A percentile compares a stretch with the other conserved stretches of the same genome.
phyloP scores from a whole-genome alignment of 2,329 filamentous ascomycete species.

The Byssoonygena ceratinophila region DNA sequence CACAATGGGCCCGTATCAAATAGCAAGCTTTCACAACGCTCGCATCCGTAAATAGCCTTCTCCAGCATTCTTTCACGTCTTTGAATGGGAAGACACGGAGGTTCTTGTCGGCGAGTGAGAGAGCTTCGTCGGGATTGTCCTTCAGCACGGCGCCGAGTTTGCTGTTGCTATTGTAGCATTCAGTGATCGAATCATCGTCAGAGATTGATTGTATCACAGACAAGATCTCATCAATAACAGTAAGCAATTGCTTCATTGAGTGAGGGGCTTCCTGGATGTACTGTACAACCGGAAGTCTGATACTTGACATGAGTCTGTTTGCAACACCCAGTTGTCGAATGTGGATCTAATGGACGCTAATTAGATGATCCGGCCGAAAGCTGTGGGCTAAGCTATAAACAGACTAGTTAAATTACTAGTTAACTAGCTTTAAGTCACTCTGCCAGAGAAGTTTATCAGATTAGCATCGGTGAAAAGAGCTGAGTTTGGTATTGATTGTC shows the following conservation, averaged over 20 bases:
- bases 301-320: neutral
- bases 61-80: conserved; percentile 47
- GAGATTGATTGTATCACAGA: conserved; percentile 20
- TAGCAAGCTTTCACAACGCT: conserved; percentile 40
- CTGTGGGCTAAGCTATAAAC: no score
- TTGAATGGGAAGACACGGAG: conserved; percentile 48
- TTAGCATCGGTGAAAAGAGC: no score
- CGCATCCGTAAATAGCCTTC: conserved; percentile 48
- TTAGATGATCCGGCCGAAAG: no score
- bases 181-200: conserved; percentile 29
- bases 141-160: conserved; percentile 22
- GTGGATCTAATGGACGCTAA: no score
- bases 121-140: conserved; percentile 32
- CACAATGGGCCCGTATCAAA: conserved; percentile 18
- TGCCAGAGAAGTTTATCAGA: no score
- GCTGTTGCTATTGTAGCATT: conserved; percentile 26
- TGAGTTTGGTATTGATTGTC: no score
- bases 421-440: no score
- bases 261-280: neutral
- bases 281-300: neutral
- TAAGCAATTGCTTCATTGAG: conserved; percentile 1
- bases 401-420: no score
- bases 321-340: no score
- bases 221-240: conserved; percentile 1
- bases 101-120: conserved; percentile 43